A percentile compares a stretch with the other conserved stretches of the same genome.
Evolutionary conservation across 768 basidiomycete genomes (phyloP).

Genomic region (Pleurotus tuoliensis): DNA sequence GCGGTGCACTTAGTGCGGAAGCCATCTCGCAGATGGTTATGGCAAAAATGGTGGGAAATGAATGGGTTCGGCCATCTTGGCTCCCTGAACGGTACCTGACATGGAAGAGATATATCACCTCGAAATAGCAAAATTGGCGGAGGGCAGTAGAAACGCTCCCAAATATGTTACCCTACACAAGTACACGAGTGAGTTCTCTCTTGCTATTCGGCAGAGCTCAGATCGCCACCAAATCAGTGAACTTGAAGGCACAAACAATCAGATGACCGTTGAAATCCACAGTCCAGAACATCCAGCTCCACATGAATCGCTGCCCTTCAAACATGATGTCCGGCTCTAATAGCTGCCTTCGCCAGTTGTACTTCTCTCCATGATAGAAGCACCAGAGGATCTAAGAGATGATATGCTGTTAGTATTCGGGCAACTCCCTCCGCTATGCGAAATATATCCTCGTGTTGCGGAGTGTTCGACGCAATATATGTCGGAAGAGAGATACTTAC

Average conservation of each 20-base stretch:
- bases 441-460: neutral
- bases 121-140: too few species aligned
- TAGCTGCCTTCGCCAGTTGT: neutral
- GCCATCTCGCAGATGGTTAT: slow-evolving; percentile 10
- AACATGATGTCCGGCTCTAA: neutral
- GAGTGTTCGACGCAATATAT: too few species aligned
- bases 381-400: slow-evolving; percentile 3
- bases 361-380: slow-evolving; percentile 3
- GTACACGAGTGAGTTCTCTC: neutral
- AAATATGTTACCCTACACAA: too few species aligned
- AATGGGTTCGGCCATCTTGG: slow-evolving; percentile 8
- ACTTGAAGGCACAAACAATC: neutral
- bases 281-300: neutral
- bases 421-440: neutral
- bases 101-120: slow-evolving; percentile 2
- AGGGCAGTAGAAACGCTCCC: too few species aligned
- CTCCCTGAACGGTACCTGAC: slow-evolving; percentile 9
- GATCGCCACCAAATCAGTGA: neutral
- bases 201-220: neutral
- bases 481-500: slow-evolving; percentile 23
- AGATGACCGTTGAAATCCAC: neutral
- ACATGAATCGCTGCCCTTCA: neutral
- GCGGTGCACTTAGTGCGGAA: slow-evolving; percentile 5
- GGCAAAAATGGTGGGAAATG: slow-evolving; percentile 6
- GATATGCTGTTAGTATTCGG: neutral